These are phyloP conservation scores for Theileria parva DNA, from an alignment of 169 alveolate genomes.

Conservation along the genomic window DNA sequence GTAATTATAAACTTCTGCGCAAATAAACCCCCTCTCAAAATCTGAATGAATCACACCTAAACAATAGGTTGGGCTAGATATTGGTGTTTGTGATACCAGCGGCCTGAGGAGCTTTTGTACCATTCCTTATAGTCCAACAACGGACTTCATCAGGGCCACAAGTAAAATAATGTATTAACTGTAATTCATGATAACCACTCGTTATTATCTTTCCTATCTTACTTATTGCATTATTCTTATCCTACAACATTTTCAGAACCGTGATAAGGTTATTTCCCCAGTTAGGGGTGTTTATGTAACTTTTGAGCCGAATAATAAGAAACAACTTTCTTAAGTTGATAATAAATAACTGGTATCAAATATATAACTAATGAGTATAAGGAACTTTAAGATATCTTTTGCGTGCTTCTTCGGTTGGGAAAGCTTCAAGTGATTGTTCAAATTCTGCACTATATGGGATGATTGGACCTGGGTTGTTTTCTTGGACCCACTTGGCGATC, in stretches of 20 bases:
- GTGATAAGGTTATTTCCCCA: background rate
- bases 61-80: background rate
- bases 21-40: conserved; percentile 98
- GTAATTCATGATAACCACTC: conserved; percentile 93
- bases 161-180: conserved; percentile 97
- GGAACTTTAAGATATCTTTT: conserved; percentile 74
- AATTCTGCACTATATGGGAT: conserved; percentile 97
- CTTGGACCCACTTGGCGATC: conserved; percentile 95
- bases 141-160: conserved; percentile 99
- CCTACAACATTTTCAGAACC: conserved; percentile 26
- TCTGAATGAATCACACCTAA: conserved; percentile 91
- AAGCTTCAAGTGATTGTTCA: conserved; percentile 88
- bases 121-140: conserved; percentile 98
- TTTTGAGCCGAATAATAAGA: background rate
- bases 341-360: background rate
- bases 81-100: conserved; percentile 80
- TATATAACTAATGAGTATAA: background rate
- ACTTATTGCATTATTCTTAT: conserved; percentile 81
- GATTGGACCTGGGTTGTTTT: conserved; percentile 96
- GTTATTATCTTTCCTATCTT: conserved; percentile 92
- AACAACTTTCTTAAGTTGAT: background rate
- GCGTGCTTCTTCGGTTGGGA: conserved; percentile 85
- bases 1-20: conserved; percentile 95
- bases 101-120: conserved; percentile 94
- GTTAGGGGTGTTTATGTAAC: background rate